Base-by-base conservation (phyloP, 495 filamentous ascomycete species). In the Neurospora africana region DNA sequence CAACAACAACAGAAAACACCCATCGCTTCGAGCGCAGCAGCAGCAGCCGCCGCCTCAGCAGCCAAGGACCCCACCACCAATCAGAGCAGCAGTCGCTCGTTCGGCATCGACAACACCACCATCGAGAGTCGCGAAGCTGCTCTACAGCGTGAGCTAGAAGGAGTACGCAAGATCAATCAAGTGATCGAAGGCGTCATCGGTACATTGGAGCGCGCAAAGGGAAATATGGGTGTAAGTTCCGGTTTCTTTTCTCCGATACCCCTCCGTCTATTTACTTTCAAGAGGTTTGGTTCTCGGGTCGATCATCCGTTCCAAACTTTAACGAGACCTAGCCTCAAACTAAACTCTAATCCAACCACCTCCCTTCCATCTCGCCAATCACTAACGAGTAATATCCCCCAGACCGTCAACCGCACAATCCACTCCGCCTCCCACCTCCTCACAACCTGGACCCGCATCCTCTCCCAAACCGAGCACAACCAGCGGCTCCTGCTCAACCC, bases 381-480 rank as follows among this genome's bases (percentile, higher is more conserved):
- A n/a, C 43, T 71, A 15, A 69, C 41, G 11, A n/a, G 23, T 6
- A 15, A 27, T 15, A 1, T 38, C 21, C 36, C 2, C 5, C 73
- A 95, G 91, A 95, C 92, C 15, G 94, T 99, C 15, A 92, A 91
- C 53, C 86, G 87, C 69, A 98, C 95, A 4, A 92, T 98, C 35
- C 84, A 87, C 69, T 93, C 92, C 61, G 93, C 95, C n/a, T 94
- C 93, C 41, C 93, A 92, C 0, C 88, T 99, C n/a, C 87, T 99
- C 41, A 93, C 94, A 75, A 95, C 95, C 35, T 99, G 94, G 94
- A 96, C 93, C 58, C 90, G 93, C 71, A 98, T 98, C 74, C 87
- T 99, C 5, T 94, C 92, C 30, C 95, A 98, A 78, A 98, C 95
- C 0, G 95, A 99, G 81, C 94, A 99, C 80, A 98, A 96, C 77